A percentile compares a stretch with the other conserved stretches of the same genome.
Conservation (phyloP, 352 stramenopile species). For the Phytophthora tubulina region DNA sequence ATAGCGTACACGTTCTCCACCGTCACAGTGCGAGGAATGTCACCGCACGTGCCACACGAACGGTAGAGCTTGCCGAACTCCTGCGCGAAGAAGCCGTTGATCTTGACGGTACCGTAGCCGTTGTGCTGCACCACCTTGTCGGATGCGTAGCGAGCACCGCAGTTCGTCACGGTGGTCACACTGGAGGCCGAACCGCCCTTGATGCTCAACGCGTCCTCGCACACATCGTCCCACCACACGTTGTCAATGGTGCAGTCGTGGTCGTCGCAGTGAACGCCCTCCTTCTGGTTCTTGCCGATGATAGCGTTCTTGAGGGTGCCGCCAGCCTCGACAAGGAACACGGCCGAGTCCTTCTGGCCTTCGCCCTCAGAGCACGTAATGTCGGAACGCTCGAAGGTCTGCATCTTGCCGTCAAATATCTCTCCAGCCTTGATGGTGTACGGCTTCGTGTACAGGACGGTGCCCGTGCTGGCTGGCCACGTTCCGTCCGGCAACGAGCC, state of each 20-base stretch:
- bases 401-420: constrained; percentile 44
- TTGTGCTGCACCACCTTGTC: constrained; percentile 47
- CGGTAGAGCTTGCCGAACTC: constrained; percentile 30
- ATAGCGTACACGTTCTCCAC: constrained; percentile 48
- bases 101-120: constrained; percentile 6
- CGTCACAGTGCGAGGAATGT: constrained; percentile 40
- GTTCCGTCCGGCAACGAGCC: constrained; percentile 16
- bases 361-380: constrained; percentile 42
- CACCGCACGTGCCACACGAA: constrained; percentile 47
- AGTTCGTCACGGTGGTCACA: constrained; percentile 36
- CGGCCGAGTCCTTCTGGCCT: constrained; percentile 37
- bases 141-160: constrained; percentile 45
- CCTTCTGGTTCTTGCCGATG: constrained; percentile 31
- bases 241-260: constrained; percentile 28
- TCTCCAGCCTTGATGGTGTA: constrained; percentile 46
- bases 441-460: constrained; percentile 25
- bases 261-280: constrained; percentile 25
- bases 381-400: constrained; percentile 70
- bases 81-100: constrained; percentile 15
- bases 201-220: constrained; percentile 40
- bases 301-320: constrained; percentile 33
- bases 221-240: constrained; percentile 38
- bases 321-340: constrained; percentile 52
- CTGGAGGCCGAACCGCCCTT: constrained; percentile 45
- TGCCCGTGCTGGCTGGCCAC: constrained; percentile 21